These are phyloP conservation scores for Cladosporium sp. DNA, from an alignment of 2,329 filamentous ascomycete species.

Conservation along the genomic window DNA sequence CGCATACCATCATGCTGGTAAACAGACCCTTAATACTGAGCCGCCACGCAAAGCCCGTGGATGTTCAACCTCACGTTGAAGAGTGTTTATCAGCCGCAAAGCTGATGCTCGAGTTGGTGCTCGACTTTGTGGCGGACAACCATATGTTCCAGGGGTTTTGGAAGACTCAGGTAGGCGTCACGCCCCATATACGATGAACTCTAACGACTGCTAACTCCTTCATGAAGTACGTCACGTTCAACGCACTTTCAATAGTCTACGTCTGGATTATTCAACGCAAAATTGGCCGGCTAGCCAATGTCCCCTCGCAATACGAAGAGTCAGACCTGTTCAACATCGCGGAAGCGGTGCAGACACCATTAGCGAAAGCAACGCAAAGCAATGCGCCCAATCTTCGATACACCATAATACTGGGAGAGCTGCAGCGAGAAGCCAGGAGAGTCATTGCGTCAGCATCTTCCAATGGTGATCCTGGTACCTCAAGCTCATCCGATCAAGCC, in stretches of 20 bases:
- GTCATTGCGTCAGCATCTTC: conserved; percentile 16
- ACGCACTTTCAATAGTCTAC: conserved; percentile 49
- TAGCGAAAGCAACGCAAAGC: conserved; percentile 33
- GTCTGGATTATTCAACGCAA: conserved; percentile 47
- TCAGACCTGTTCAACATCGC: conserved; percentile 37
- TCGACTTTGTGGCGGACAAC: conserved; percentile 35
- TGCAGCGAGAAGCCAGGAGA: conserved; percentile 38
- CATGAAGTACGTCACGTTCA: conserved; percentile 48
- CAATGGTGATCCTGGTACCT: conserved; percentile 7
- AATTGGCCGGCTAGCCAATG: conserved; percentile 16
- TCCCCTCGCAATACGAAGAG: conserved; percentile 14
- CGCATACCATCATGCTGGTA: conserved; percentile 51
- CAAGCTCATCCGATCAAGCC: conserved; percentile 7
- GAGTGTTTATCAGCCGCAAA: conserved; percentile 46
- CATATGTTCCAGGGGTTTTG: conserved; percentile 45
- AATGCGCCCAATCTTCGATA: conserved; percentile 46
- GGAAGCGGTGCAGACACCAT: conserved; percentile 43
- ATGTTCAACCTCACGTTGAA: conserved; percentile 32
- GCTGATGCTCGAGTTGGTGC: conserved; percentile 40
- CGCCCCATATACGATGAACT: background rate
- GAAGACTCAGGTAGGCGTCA: conserved; percentile 32
- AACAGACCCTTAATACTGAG: conserved; percentile 50
- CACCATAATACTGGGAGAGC: conserved; percentile 48
- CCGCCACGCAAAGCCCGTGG: conserved; percentile 15
- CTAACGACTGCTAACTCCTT: background rate